These are phyloP conservation scores for Hevea brasiliensis DNA, from an alignment of 345 rosid genomes.

Conservation along the genomic window DNA sequence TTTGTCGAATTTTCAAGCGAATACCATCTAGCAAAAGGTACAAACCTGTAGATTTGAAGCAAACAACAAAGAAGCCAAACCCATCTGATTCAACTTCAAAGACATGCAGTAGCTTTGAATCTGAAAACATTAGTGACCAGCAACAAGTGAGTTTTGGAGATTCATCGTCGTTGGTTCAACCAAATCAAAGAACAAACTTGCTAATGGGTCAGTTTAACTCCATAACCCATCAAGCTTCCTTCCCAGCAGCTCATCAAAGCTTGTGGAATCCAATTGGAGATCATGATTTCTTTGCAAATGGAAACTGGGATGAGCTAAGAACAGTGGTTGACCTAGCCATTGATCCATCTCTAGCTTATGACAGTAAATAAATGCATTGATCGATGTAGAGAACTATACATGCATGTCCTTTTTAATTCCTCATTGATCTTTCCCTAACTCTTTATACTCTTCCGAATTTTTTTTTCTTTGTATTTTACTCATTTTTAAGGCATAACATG, in stretches of 20 bases:
- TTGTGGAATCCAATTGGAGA: constrained; percentile 41
- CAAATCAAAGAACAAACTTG: constrained; percentile 24
- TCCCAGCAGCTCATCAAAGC: constrained; percentile 23
- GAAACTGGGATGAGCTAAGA: constrained; percentile 73
- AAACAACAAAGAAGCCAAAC: constrained; percentile 21
- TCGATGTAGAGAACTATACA: no score
- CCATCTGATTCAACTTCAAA: constrained; percentile 42
- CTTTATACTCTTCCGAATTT: no score
- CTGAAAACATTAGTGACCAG: no score
- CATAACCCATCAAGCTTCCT: constrained; percentile 22
- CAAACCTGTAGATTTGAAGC: constrained; percentile 21
- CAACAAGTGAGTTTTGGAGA: constrained; percentile 33
- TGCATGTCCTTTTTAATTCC: no score
- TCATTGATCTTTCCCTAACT: no score
- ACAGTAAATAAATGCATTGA: no score
- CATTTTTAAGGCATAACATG: no score
- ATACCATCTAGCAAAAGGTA: constrained; percentile 42
- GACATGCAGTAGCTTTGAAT: constrained; percentile 61
- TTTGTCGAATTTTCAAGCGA: constrained; percentile 75
- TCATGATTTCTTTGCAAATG: constrained; percentile 44
- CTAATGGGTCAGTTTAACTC: constrained; percentile 11
- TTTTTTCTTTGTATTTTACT: no score
- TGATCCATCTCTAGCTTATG: constrained; percentile 2
- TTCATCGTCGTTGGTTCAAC: constrained; percentile 14
- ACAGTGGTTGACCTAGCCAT: constrained; percentile 49